Percentiles rank a stretch among this genome's conserved stretches.
phyloP scores from a whole-genome alignment of 2,329 filamentous ascomycete genomes.

The Acrocalymma vagum region DNA sequence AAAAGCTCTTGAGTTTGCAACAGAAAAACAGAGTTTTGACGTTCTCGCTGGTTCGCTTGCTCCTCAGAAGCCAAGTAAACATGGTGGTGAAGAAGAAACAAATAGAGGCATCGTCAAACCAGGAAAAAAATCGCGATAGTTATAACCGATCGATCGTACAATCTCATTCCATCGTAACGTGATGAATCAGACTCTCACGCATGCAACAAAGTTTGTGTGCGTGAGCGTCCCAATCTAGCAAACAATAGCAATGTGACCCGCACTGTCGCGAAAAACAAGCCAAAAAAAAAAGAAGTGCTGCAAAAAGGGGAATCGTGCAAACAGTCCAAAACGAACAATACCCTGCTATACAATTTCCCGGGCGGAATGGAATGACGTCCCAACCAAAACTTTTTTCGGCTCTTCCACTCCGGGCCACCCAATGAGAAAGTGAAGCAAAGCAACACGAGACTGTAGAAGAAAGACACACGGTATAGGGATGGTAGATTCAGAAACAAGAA shows the following conservation, averaged over 20 bases:
- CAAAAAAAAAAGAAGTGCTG: constrained; percentile 30
- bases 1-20: too few relatives aligned
- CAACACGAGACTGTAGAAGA: constrained; percentile 19
- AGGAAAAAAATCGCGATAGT: too few relatives aligned
- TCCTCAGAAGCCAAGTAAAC: too few relatives aligned
- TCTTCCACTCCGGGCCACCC: too few relatives aligned
- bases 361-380: constrained; percentile 15
- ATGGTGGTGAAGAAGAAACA: too few relatives aligned
- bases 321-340: constrained; percentile 19
- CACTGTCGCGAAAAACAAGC: constrained; percentile 38
- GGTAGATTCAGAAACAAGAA: too few relatives aligned
- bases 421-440: constrained; percentile 11
- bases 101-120: too few relatives aligned
- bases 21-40: too few relatives aligned
- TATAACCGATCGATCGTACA: constrained; percentile 2
- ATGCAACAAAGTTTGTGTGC: constrained; percentile 38
- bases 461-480: too few relatives aligned
- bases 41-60: too few relatives aligned
- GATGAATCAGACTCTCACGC: constrained; percentile 30
- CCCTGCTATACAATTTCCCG: too few relatives aligned
- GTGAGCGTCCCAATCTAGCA: constrained; percentile 49
- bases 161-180: constrained; percentile 1
- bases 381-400: constrained; percentile 27
- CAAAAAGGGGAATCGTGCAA: constrained; percentile 33
- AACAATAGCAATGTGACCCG: constrained; percentile 46